phyloP scores from a whole-genome alignment of 139 green algal species.

The Nannochloris sp. region DNA sequence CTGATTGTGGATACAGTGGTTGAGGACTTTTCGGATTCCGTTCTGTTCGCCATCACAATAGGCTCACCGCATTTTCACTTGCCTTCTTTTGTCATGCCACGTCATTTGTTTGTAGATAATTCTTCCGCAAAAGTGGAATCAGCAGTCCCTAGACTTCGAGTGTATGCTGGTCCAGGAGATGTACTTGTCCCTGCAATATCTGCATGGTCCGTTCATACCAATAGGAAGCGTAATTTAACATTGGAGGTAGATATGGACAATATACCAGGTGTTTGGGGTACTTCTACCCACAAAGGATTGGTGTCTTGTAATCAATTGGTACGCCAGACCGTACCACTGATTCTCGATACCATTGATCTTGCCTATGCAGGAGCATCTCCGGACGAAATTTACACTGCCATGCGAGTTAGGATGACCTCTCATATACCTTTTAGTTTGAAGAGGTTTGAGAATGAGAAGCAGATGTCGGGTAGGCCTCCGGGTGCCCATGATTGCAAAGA shows the following conservation, averaged over 20 bases:
- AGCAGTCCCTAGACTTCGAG: not conserved
- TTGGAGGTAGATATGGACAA: constrained; percentile 11
- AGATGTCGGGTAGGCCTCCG: not conserved
- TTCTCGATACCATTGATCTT: constrained; percentile 2
- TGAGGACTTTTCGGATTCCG: not conserved
- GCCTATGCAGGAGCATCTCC: not conserved
- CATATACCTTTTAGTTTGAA: not conserved
- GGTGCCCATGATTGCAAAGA: not conserved
- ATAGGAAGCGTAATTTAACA: not conserved
- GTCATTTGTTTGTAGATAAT: not conserved
- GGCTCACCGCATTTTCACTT: constrained; percentile 3
- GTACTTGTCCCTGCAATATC: constrained; percentile 6
- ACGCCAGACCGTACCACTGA: not conserved
- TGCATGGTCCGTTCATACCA: not conserved
- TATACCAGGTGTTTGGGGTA: constrained; percentile 9
- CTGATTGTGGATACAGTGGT: constrained; percentile 3
- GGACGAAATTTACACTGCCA: not conserved
- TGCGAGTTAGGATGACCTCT: not conserved
- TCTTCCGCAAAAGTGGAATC: not conserved
- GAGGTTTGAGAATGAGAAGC: not conserved
- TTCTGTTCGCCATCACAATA: not conserved
- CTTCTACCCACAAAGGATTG: constrained; percentile 6
- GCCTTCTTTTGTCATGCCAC: constrained; percentile 7
- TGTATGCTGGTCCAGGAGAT: constrained; percentile 4
- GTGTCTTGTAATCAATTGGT: constrained; percentile 19